Base-by-base conservation (phyloP, 805 yeast genomes). In the Wilhelminamyces savonicus region DNA sequence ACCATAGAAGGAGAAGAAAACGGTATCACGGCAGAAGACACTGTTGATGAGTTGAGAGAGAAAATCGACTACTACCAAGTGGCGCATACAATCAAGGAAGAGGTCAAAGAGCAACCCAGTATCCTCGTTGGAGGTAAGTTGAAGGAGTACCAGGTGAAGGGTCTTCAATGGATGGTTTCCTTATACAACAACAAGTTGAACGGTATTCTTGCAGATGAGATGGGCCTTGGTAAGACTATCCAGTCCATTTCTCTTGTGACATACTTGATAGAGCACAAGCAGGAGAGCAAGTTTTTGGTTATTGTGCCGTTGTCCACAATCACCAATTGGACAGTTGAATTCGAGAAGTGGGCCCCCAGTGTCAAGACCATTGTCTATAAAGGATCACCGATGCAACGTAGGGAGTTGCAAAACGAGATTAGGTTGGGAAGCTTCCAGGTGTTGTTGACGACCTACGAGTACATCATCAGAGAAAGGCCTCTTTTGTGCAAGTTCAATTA, bases 311-410 rank as follows among this genome's bases (percentile, higher is more conserved):
- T 83, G 39, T 82, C 92, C 2, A 84, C 94, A 0, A 72, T 83
- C 24, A 82, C 94, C 2, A 83, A 83, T 51, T 83, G 94, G 94
- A 81, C 83, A 10, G 38, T 81, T 33, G 94, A 83, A 56, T 83
- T 83, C 50, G 92, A 82, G 40, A 81, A 81, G 55, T 83, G 94
- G 94, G 94, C 92, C 0, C 94, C 94, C n/a, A 44, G 72, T 10
- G 66, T 83, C 20, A 78, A 73, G 37, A 78, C 78, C 7, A 71
- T 84, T 39, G 74, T 79, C 20, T 84, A 80, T 56, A 83, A 83
- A 51, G 94, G 94, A 30, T 69, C 82, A 9, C 92, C 84, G 33
- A 71, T 67, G 30, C 78, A 77, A 46, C 74, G 94, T 63, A 77
- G 77, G 45, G 57, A 68, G 24, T 54, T 82, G 54, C 85, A 78